Conservation (phyloP, 805 yeast species). For the Yamadazyma endophytica region DNA sequence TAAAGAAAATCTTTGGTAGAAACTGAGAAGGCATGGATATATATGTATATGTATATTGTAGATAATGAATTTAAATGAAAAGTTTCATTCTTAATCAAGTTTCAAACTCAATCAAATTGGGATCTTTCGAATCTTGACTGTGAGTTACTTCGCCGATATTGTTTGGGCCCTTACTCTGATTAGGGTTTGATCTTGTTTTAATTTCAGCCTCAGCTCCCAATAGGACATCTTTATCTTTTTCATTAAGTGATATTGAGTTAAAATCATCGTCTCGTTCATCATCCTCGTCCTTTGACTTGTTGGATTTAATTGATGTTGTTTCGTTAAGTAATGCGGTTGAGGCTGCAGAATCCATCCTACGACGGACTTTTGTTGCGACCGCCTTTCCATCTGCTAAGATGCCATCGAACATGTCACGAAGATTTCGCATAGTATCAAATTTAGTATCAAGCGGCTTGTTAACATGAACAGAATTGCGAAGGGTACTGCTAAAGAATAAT, state of each 20-base stretch:
- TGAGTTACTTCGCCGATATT: background rate
- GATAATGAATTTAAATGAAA: too few relatives aligned
- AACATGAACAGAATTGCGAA: slow-evolving; percentile 65
- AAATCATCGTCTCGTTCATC: slow-evolving; percentile 48
- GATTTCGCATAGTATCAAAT: slow-evolving; percentile 49
- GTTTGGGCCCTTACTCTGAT: slow-evolving; percentile 5
- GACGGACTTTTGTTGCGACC: slow-evolving; percentile 85
- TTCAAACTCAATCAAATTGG: slow-evolving; percentile 44
- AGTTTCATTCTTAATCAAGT: slow-evolving; percentile 12
- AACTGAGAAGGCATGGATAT: background rate
- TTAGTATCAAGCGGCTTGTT: slow-evolving; percentile 48
- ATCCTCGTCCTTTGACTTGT: slow-evolving; percentile 27
- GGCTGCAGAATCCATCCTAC: slow-evolving; percentile 76
- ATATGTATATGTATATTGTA: background rate
- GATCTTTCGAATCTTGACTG: slow-evolving; percentile 20
- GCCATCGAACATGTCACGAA: slow-evolving; percentile 88
- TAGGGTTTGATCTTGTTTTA: background rate
- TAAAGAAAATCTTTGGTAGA: slow-evolving; percentile 38
- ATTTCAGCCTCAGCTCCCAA: slow-evolving; percentile 48
- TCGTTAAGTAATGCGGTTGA: slow-evolving; percentile 19
- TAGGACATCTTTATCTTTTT: slow-evolving; percentile 43
- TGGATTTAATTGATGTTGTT: slow-evolving; percentile 24
- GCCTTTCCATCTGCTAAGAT: slow-evolving; percentile 88
- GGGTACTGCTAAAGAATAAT: slow-evolving; percentile 66
- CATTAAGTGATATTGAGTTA: slow-evolving; percentile 35